Evolutionary conservation across 176 grass and related monocot species (phyloP), one percentile per base, ranked within the genome.

Genomic region (Cocos nucifera): DNA sequence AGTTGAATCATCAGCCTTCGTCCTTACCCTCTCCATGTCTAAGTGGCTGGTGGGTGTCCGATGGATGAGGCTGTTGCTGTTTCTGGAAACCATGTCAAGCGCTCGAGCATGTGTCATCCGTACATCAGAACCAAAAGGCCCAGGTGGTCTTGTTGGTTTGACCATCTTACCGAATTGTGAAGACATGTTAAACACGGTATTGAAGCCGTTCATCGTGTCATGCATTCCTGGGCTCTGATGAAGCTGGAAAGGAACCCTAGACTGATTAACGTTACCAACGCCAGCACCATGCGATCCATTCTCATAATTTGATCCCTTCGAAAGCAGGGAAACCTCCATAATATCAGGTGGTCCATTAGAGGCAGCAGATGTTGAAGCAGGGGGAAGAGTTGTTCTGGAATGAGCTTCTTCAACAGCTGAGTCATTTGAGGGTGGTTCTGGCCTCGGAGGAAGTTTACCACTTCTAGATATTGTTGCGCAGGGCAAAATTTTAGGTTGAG

Each of bases 121-220:
- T 14, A 51, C 56, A 44, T 64, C 71, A n/a, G 44, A 74, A 66
- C 17, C 6, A 35, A 66, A 69, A 23, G 23, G 3, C 24, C 24
- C 54, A 56, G 25, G 58, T n/a, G n/a, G 23, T 3, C 23, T 17
- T 16, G 58, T 30, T 19, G 24, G 58, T 63, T 23, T 30, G 8
- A 29, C 19, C 8, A 49, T 22, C 10, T 68, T 52, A 7, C 35
- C 32, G 69, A 60, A 3, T 51, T 77, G 67, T 22, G 79, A 78
- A 62, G 55, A 17, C 39, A 3, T 25, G 22, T 71, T 51, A 50
- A 57, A 65, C 73, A 74, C 62, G 17, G 69, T 50, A 71, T 69
- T 82, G 67, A 79, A 90, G 59, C 82, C 87, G 51, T 90, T 90
- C 32, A 71, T 14, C 0, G 66, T 63, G 51, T 78, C 51, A 28